Base-by-base conservation (phyloP, 148 eudicot species). In the Pouteria glomerata region DNA sequence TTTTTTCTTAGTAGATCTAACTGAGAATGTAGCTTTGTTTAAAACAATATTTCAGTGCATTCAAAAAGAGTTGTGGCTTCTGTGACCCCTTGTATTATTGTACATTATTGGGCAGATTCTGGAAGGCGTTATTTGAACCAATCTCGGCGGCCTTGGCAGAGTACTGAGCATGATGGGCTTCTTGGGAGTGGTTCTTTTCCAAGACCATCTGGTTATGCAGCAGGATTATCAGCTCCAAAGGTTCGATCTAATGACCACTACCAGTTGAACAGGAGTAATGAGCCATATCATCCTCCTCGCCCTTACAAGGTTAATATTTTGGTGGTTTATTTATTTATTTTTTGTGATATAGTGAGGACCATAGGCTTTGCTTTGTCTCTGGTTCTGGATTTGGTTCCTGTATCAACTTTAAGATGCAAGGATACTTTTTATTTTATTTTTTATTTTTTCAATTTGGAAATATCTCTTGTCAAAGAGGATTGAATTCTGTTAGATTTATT, bases 181-280 rank as follows among this genome's bases (percentile, higher is more conserved):
- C 94, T 96, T 55, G 99, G 99, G 68, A 91, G 99, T 80, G 99
- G 99, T 75, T 88, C 99, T 66, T 90, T 95, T 73, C 88, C 96
- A 37, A 90, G 92, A 78, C 87, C 97, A 30, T 76, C 99, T 74
- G 97, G 94, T 62, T 89, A 62, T 85, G 78, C 85, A 48, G 75
- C 87, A 72, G 91, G 92, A 58, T 64, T 80, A 42, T 65, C 90
- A 27, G 86, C 66, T 71, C 79, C 89, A 59, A 91, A 87, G 81
- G 84, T 65, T 63, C 90, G 84, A 50, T 66, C 87, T 55, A 82
- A 73, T 72, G 97, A 90, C 61, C 82, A 80, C 51, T 58, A 66
- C 69, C 94, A 81, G 63, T 85, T 85, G 73, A 96, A 72, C 72
- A 84, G 69, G 83, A 92, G 85, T 81, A 87, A 70, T 80, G 99